Conservation (phyloP, 371 early-diverging fungal genomes). For the Fennellomyces sp. region DNA sequence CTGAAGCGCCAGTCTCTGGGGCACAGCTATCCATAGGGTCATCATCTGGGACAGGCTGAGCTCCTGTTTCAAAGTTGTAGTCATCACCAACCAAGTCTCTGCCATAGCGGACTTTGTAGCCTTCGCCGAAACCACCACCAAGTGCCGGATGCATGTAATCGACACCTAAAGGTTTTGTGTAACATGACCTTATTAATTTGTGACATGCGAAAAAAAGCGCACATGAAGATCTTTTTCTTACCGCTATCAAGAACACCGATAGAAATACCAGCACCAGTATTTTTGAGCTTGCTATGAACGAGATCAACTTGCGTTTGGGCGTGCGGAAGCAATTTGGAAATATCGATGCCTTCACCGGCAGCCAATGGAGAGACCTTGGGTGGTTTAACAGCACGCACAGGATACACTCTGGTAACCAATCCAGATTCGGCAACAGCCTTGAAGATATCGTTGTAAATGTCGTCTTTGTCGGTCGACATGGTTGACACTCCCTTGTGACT, state of each 20-base stretch:
- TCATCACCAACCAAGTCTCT: conserved; percentile 64
- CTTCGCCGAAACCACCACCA: conserved; percentile 69
- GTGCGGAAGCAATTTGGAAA: conserved; percentile 24
- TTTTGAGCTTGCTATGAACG: conserved; percentile 39
- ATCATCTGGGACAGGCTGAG: conserved; percentile 20
- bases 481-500: background rate
- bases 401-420: conserved; percentile 27
- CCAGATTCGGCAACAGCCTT: conserved; percentile 20
- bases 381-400: conserved; percentile 27
- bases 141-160: conserved; percentile 74
- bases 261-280: conserved; percentile 68
- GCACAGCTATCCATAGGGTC: conserved; percentile 50
- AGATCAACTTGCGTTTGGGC: conserved; percentile 41
- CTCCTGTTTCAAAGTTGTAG: conserved; percentile 35
- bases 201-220: background rate
- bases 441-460: conserved; percentile 13
- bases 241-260: conserved; percentile 71
- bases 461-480: conserved; percentile 1
- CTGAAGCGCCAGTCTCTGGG: conserved; percentile 32
- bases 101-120: conserved; percentile 60
- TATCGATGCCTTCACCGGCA: background rate
- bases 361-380: conserved; percentile 9
- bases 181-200: background rate
- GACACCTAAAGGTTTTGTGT: conserved; percentile 50
- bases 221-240: conserved; percentile 42